phyloP scores from a whole-genome alignment of 352 stramenopile genomes.

The Pythium biforme region DNA sequence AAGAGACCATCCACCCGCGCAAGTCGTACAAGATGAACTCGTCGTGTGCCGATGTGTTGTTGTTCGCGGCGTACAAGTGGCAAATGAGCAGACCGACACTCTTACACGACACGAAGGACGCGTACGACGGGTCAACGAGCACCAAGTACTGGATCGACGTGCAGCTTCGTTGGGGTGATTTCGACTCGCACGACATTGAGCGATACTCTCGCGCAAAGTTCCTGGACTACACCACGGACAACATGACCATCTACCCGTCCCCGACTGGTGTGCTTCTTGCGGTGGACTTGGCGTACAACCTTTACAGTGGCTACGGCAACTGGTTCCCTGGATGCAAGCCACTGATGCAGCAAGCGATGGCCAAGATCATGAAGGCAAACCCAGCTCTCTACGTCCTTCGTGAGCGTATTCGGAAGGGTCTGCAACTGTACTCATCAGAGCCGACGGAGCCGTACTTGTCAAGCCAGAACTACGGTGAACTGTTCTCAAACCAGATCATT shows the following conservation, averaged over 20 bases:
- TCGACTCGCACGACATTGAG: constrained; percentile 99
- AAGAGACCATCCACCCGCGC: constrained; percentile 99
- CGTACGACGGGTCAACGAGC: constrained; percentile 94
- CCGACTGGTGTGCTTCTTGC: constrained; percentile 97
- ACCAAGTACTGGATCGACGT: constrained; percentile 99
- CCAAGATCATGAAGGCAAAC: constrained; percentile 99
- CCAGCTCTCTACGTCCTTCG: constrained; percentile 99
- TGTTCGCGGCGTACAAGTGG: constrained; percentile 99
- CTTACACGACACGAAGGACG: constrained; percentile 95
- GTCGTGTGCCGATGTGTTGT: constrained; percentile 98
- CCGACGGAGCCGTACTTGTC: constrained; percentile 99
- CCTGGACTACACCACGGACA: constrained; percentile 99
- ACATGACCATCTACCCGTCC: constrained; percentile 99
- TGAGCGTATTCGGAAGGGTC: constrained; percentile 99
- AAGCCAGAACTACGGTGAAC: constrained; percentile 99
- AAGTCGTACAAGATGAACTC: constrained; percentile 99
- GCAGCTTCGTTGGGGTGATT: constrained; percentile 99
- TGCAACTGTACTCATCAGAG: constrained; percentile 99
- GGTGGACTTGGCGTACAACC: constrained; percentile 99
- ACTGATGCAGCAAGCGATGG: constrained; percentile 99
- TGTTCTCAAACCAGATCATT: constrained; percentile 99
- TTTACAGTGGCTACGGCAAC: constrained; percentile 99
- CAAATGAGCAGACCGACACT: constrained; percentile 83
- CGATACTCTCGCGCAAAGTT: constrained; percentile 99
- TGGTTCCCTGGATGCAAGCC: constrained; percentile 99